Conservation (phyloP, 768 basidiomycete species). For the Boletus sensibilis region DNA sequence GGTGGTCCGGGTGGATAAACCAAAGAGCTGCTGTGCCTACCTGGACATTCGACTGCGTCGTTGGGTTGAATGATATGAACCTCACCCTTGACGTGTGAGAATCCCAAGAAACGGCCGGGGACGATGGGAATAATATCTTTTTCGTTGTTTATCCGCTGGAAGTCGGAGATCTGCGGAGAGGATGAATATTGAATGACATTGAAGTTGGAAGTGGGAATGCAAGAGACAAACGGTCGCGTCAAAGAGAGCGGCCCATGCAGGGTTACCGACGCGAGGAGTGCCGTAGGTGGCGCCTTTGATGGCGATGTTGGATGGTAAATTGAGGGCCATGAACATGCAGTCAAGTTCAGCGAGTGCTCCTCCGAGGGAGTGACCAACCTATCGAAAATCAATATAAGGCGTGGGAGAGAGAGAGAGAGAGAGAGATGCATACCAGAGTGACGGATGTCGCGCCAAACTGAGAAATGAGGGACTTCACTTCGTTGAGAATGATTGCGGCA, state of each 20-base stretch:
- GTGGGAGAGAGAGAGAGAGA: neutral
- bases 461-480: slow-evolving; percentile 42
- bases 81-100: slow-evolving; percentile 40
- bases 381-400: neutral
- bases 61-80: slow-evolving; percentile 41
- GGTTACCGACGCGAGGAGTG: slow-evolving; percentile 31
- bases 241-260: slow-evolving; percentile 29
- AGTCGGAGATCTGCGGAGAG: slow-evolving; percentile 20
- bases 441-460: slow-evolving; percentile 39
- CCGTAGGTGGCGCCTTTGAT: slow-evolving; percentile 34
- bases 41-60: slow-evolving; percentile 43
- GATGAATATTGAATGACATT: neutral
- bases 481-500: slow-evolving; percentile 43
- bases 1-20: neutral
- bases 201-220: neutral
- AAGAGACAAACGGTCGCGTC: slow-evolving; percentile 21
- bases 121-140: slow-evolving; percentile 56
- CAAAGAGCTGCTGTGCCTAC: slow-evolving; percentile 18
- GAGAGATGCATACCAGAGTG: slow-evolving; percentile 35
- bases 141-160: slow-evolving; percentile 30
- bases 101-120: slow-evolving; percentile 51
- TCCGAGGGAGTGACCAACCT: slow-evolving; percentile 52
- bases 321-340: slow-evolving; percentile 46
- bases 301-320: slow-evolving; percentile 40
- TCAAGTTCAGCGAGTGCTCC: slow-evolving; percentile 54